A percentile compares a stretch with the other conserved stretches of the same genome.
Conservation (phyloP, 106 monocot genomes). For the Allium fistulosum region DNA sequence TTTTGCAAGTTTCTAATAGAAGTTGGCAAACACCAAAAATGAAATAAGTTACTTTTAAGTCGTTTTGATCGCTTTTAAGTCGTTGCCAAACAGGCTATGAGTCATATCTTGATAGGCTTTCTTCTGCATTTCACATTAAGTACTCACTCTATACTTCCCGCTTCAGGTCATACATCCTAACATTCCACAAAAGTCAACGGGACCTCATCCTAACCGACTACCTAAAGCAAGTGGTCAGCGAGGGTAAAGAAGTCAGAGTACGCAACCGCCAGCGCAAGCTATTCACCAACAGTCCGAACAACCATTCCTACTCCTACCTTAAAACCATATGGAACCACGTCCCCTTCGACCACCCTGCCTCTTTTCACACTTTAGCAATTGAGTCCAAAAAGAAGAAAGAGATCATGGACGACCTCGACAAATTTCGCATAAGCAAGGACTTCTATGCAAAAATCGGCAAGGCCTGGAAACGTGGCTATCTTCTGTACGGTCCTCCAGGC, state of each 20-base stretch:
- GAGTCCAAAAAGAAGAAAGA: slow-evolving; percentile 5
- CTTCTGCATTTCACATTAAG: no score
- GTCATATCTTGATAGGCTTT: no score
- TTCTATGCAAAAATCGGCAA: slow-evolving; percentile 15
- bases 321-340: slow-evolving; percentile 9
- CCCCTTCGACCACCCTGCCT: slow-evolving; percentile 10
- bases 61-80: no score
- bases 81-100: no score
- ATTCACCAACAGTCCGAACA: slow-evolving; percentile 8
- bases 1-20: no score
- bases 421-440: slow-evolving; percentile 7
- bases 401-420: slow-evolving; percentile 17
- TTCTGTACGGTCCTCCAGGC: slow-evolving; percentile 21
- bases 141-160: background rate
- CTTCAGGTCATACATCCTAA: slow-evolving; percentile 7
- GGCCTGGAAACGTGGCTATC: slow-evolving; percentile 22
- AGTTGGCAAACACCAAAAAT: no score
- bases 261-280: slow-evolving; percentile 10
- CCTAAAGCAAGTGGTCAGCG: background rate
- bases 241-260: background rate
- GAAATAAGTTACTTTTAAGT: no score
- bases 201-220: background rate
- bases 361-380: slow-evolving; percentile 10
- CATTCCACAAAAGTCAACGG: slow-evolving; percentile 9
- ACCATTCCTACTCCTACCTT: slow-evolving; percentile 1